These are phyloP conservation scores for Dryadomyces quercus-mongolicae DNA, from an alignment of 2,329 filamentous ascomycete species.

Conservation along the genomic window DNA sequence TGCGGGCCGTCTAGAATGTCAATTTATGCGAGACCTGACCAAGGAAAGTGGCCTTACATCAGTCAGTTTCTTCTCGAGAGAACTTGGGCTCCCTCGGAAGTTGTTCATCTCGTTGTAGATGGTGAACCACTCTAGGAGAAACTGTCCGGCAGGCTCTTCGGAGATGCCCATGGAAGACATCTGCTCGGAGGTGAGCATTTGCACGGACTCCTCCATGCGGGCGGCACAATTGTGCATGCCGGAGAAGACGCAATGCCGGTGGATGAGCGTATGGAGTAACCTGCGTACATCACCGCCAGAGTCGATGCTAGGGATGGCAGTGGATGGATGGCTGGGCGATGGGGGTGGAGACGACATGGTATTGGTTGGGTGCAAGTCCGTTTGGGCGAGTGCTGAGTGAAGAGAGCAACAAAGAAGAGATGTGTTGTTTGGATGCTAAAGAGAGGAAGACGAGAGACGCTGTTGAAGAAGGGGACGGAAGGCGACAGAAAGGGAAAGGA, in stretches of 20 bases:
- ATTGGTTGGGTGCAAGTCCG: too few species aligned
- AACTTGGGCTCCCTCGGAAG: too few species aligned
- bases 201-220: neutral
- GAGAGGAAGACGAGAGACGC: too few species aligned
- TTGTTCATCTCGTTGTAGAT: neutral
- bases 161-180: neutral
- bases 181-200: neutral
- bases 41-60: neutral
- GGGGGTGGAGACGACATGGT: too few species aligned
- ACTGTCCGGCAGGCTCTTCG: neutral
- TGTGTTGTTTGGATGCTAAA: too few species aligned
- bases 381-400: too few species aligned
- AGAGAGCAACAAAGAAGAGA: too few species aligned
- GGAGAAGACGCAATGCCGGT: neutral
- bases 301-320: too few species aligned
- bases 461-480: too few species aligned
- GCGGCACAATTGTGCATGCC: neutral
- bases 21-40: too few species aligned
- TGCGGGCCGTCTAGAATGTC: neutral
- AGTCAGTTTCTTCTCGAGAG: neutral
- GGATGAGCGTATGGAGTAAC: neutral
- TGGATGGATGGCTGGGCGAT: too few species aligned
- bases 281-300: neutral
- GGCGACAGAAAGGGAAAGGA: too few species aligned
- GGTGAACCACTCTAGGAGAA: slow-evolving; percentile 1